A percentile compares a stretch with the other conserved stretches of the same genome.
phyloP scores from a whole-genome alignment of 208 protist species.

The Sergeia podlipaevii region DNA sequence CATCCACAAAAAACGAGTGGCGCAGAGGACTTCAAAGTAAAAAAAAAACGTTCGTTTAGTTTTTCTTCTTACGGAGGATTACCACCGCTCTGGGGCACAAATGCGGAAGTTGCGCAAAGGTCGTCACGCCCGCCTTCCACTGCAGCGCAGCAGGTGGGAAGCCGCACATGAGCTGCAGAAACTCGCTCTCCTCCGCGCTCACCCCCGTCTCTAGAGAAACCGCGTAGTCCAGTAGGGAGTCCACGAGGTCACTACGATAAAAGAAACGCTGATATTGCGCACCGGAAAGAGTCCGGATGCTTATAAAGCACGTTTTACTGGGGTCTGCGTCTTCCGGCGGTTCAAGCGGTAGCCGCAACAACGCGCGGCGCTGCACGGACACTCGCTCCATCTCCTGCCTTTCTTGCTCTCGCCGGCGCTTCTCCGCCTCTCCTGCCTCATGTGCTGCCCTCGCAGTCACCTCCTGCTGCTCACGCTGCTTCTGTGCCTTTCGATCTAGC shows the following conservation, averaged over 20 bases:
- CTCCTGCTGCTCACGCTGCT: slow-evolving; percentile 12
- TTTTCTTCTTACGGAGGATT: slow-evolving; percentile 38
- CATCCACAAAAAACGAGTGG: too few relatives aligned
- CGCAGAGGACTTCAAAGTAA: too few relatives aligned
- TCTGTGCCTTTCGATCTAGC: neutral
- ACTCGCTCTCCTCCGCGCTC: slow-evolving; percentile 14
- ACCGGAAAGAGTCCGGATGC: slow-evolving; percentile 43
- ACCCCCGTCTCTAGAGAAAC: slow-evolving; percentile 52
- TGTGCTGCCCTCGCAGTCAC: slow-evolving; percentile 8
- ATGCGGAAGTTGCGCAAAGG: slow-evolving; percentile 40
- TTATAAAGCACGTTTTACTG: slow-evolving; percentile 33
- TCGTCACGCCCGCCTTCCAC: slow-evolving; percentile 30
- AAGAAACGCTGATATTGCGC: slow-evolving; percentile 55
- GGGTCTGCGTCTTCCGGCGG: slow-evolving; percentile 26
- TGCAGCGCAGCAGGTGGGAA: slow-evolving; percentile 55
- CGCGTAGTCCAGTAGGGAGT: slow-evolving; percentile 44
- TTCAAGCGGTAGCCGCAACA: slow-evolving; percentile 30
- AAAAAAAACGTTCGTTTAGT: too few relatives aligned
- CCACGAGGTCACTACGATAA: slow-evolving; percentile 46
- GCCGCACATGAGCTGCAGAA: slow-evolving; percentile 63
- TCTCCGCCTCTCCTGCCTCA: slow-evolving; percentile 11
- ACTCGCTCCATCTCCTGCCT: neutral
- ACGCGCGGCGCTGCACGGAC: neutral
- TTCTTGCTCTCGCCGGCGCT: slow-evolving; percentile 16
- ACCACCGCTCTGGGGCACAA: slow-evolving; percentile 67